A percentile compares a stretch with the other conserved stretches of the same genome.
Evolutionary conservation across 345 rosid genomes (phyloP).

Genomic region (Brassica nigra): DNA sequence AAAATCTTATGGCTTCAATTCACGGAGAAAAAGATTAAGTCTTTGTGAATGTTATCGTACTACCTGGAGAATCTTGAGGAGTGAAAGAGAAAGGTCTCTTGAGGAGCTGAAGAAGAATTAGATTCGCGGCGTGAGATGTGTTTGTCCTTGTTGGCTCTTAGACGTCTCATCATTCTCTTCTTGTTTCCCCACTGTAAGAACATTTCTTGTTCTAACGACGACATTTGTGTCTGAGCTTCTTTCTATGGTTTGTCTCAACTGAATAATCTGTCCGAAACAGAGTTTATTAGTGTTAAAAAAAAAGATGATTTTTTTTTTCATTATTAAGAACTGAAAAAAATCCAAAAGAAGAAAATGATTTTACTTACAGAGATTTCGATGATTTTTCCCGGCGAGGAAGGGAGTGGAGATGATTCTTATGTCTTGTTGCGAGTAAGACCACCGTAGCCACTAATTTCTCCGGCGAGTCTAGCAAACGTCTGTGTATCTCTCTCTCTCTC

Average conservation of each 20-base stretch:
- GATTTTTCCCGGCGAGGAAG: not conserved
- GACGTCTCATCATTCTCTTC: constrained; percentile 76
- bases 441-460: constrained; percentile 3
- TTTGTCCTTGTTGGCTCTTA: constrained; percentile 58
- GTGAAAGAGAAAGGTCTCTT: constrained; percentile 48
- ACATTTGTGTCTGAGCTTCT: constrained; percentile 7
- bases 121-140: constrained; percentile 48
- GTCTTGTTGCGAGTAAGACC: not conserved
- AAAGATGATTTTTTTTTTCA: not conserved
- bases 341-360: not conserved
- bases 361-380: constrained; percentile 12
- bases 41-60: constrained; percentile 28
- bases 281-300: not conserved
- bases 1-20: not conserved
- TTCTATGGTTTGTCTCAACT: not conserved
- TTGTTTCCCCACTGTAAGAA: constrained; percentile 84
- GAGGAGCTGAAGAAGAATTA: constrained; percentile 41
- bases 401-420: not conserved
- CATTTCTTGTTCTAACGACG: constrained; percentile 49
- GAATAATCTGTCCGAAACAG: not conserved
- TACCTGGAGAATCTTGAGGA: constrained; percentile 37
- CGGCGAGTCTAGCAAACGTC: not conserved
- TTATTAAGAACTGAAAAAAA: not conserved
- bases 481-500: constrained; percentile 2
- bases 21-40: not conserved